phyloP scores from a whole-genome alignment of 352 stramenopile species.

The Blastocystis hominis region DNA sequence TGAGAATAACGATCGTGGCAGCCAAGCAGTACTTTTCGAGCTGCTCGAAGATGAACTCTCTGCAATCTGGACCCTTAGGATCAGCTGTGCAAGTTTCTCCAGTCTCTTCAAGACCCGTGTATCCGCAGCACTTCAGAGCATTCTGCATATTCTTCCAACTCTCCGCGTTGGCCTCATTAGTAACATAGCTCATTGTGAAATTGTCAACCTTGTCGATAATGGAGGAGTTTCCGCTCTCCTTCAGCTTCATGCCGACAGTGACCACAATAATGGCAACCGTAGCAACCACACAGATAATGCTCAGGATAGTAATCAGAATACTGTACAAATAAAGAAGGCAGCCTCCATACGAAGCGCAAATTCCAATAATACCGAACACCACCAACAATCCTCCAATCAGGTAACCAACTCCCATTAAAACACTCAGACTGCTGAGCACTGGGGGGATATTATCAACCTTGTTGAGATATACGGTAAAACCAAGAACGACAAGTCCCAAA shows the following conservation, averaged over 20 bases:
- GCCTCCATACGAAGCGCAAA: constrained; percentile 23
- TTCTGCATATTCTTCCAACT: constrained; percentile 15
- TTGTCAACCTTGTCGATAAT: not conserved
- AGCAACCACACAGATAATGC: not conserved
- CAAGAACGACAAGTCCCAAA: not conserved
- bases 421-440: not conserved
- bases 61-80: not conserved
- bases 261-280: not conserved
- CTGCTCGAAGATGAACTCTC: not conserved
- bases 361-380: not conserved
- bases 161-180: not conserved
- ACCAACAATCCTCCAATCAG: not conserved
- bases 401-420: not conserved
- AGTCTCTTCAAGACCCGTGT: not conserved
- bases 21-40: not conserved
- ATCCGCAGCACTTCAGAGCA: constrained; percentile 21
- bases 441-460: not conserved
- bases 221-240: not conserved
- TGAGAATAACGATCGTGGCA: not conserved
- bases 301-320: not conserved
- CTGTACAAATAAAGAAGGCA: constrained; percentile 17
- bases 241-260: not conserved
- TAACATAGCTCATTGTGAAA: not conserved
- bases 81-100: not conserved
- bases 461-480: not conserved